Conservation (phyloP, 2,329 filamentous ascomycete genomes). For the Fusarium oligoseptatum region DNA sequence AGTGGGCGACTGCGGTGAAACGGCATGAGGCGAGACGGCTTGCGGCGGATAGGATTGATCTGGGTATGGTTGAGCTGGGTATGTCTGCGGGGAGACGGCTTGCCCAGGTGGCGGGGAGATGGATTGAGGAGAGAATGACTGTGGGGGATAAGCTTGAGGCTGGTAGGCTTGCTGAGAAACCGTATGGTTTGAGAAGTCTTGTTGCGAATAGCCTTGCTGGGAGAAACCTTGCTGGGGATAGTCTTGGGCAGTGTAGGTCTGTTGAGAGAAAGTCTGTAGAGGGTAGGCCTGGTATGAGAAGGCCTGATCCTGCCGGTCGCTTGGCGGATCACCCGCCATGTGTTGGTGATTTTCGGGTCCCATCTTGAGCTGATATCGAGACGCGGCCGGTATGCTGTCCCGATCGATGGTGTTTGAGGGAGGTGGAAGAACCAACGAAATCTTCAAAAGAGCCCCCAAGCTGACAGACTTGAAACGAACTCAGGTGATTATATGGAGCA, state of each 20-base stretch:
- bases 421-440: neutral
- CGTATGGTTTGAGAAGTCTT: neutral
- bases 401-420: neutral
- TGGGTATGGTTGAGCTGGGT: neutral
- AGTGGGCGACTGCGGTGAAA: neutral
- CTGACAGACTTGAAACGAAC: neutral
- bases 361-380: slow-evolving; percentile 7
- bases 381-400: neutral
- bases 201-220: neutral
- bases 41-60: neutral
- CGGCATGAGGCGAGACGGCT: slow-evolving; percentile 2
- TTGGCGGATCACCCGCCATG: neutral
- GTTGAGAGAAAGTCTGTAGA: slow-evolving; percentile 1
- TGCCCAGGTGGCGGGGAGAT: neutral
- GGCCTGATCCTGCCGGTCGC: slow-evolving; percentile 2
- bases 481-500: slow-evolving; percentile 2
- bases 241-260: neutral
- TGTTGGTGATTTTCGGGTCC: neutral
- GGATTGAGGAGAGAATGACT: neutral
- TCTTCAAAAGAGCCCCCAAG: neutral
- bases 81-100: slow-evolving; percentile 11
- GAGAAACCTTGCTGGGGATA: neutral
- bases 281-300: neutral
- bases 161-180: neutral
- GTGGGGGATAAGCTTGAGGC: neutral